These are phyloP conservation scores for Vigna mungo DNA, from an alignment of 306 rosid species.

Conservation along the genomic window DNA sequence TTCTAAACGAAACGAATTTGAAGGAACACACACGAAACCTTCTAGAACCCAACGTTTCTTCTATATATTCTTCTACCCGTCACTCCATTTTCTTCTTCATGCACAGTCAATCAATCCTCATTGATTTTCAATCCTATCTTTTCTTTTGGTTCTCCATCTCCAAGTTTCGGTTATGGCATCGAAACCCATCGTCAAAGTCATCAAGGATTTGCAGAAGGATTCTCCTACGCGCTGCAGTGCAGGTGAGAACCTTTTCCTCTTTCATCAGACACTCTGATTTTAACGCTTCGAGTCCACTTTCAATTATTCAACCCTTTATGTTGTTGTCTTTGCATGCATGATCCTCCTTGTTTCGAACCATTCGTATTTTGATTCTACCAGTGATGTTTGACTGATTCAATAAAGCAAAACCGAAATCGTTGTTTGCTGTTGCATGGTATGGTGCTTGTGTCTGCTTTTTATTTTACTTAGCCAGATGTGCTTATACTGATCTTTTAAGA, in stretches of 20 bases:
- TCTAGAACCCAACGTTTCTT: no score
- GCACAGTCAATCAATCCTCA: not conserved
- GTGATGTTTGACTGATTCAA: not conserved
- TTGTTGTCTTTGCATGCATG: not conserved
- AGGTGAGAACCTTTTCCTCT: constrained; percentile 53
- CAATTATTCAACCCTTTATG: not conserved
- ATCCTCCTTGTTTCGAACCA: not conserved
- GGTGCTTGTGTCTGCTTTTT: not conserved
- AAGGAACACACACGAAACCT: no score
- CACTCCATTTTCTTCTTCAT: not conserved
- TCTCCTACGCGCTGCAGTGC: constrained; percentile 83
- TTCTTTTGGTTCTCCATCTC: not conserved
- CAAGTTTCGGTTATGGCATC: constrained; percentile 64
- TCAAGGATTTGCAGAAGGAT: constrained; percentile 93
- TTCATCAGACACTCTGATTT: not conserved
- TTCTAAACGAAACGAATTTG: no score
- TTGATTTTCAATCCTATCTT: not conserved
- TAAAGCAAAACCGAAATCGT: not conserved
- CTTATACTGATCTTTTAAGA: constrained; percentile 6
- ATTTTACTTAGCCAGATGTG: not conserved
- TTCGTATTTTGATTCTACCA: constrained; percentile 3
- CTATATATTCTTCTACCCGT: no score
- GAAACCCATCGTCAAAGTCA: constrained; percentile 86
- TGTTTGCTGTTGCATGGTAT: not conserved
- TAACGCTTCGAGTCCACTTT: not conserved